phyloP scores from a whole-genome alignment of 345 rosid genomes.

The Eutrema yunnanense region DNA sequence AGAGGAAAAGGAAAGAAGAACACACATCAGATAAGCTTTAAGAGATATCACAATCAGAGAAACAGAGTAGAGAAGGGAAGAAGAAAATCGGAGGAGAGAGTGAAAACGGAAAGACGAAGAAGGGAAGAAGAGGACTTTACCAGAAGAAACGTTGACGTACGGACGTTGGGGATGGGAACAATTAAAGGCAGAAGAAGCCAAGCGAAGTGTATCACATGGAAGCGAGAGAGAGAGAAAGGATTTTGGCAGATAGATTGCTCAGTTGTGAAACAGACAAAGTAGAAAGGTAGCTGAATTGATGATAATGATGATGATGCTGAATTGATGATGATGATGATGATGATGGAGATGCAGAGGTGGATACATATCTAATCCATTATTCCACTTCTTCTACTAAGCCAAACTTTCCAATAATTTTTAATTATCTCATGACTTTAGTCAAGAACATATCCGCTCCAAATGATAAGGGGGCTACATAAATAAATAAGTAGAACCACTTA shows the following conservation, averaged over 20 bases:
- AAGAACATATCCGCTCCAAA: not conserved
- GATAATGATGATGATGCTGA: constrained; percentile 24
- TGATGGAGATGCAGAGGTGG: constrained; percentile 19
- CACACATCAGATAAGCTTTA: constrained; percentile 19
- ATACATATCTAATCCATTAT: constrained; percentile 27
- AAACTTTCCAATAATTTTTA: not conserved
- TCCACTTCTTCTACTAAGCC: constrained; percentile 14
- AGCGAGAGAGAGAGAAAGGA: constrained; percentile 22
- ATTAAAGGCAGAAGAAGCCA: constrained; percentile 31
- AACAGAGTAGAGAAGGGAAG: constrained; percentile 12
- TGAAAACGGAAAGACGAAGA: constrained; percentile 13
- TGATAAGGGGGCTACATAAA: not conserved
- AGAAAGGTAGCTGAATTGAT: constrained; percentile 48
- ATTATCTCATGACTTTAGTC: not conserved
- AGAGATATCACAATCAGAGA: constrained; percentile 16
- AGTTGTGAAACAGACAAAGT: constrained; percentile 61
- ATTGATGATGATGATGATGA: constrained; percentile 23
- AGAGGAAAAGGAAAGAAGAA: not conserved
- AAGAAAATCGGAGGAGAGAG: constrained; percentile 11
- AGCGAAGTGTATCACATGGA: constrained; percentile 25
- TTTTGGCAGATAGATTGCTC: constrained; percentile 30
- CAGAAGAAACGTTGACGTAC: constrained; percentile 27
- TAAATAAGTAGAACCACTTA: not conserved
- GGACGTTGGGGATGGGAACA: constrained; percentile 20
- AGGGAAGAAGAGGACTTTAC: constrained; percentile 17